A percentile compares a stretch with the other conserved stretches of the same genome.
Evolutionary conservation across 345 rosid genomes (phyloP).

Genomic region (Limnanthes douglasii): DNA sequence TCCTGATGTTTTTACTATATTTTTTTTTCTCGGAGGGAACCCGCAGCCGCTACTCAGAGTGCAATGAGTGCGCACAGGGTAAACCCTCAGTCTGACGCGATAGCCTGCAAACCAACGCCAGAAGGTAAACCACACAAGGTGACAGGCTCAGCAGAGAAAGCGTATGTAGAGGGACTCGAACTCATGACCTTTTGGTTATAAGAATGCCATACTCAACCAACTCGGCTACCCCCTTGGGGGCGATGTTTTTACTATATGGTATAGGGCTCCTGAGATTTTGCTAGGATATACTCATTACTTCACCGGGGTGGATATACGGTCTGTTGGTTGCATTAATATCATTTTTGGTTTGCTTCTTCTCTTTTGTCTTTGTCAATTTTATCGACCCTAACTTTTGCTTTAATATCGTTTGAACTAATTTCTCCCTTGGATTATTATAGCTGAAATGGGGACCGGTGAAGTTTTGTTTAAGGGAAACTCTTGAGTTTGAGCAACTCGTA

Average conservation of each 20-base stretch:
- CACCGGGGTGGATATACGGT: conserved; percentile 89
- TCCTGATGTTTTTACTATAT: conserved; percentile 86
- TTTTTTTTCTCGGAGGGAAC: too few relatives aligned
- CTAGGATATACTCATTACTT: conserved; percentile 80
- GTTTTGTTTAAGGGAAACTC: conserved; percentile 90
- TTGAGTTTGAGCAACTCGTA: conserved; percentile 85
- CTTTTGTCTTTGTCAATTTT: neutral
- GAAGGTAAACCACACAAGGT: too few relatives aligned
- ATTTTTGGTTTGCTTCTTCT: conserved; percentile 39
- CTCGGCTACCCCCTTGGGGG: too few relatives aligned
- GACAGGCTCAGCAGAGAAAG: too few relatives aligned
- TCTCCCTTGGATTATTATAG: conserved; percentile 2
- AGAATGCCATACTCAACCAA: too few relatives aligned
- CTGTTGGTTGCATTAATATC: conserved; percentile 97
- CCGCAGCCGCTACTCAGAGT: too few relatives aligned
- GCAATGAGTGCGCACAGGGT: too few relatives aligned
- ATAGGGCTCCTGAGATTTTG: conserved; percentile 86
- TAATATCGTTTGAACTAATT: conserved; percentile 1
- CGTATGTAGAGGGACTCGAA: too few relatives aligned
- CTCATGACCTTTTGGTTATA: too few relatives aligned
- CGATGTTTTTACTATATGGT: conserved; percentile 97
- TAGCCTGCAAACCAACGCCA: too few relatives aligned
- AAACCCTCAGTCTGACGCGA: too few relatives aligned
- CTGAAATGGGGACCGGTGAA: conserved; percentile 81
- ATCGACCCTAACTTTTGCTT: neutral